Evolutionary conservation across 495 filamentous ascomycete species (phyloP), one percentile per base, ranked within the genome.

Genomic region (Terfezia claveryi): DNA sequence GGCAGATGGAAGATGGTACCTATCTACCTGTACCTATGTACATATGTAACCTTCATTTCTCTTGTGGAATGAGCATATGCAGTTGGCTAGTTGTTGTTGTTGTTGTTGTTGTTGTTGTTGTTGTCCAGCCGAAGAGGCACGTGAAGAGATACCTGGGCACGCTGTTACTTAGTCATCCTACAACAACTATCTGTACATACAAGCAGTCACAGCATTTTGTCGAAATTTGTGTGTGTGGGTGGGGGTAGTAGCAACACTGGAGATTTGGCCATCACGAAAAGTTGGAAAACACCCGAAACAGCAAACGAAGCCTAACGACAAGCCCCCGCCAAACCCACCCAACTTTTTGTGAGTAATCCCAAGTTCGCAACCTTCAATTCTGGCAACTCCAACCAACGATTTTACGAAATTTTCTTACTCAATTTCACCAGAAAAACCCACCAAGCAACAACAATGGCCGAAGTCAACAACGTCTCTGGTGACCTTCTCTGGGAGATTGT

Each of bases 401-500:
- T 20, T 20, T 32, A 7, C 27, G 27, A 32, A 32, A 20, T 20
- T 20, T 32, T 32, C 27, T 32, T 1, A 32, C 27, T 46, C 41
- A 6, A 46, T 46, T 14, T 5, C 12, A 14, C 41, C 41, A 46
- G 17, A 46, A 46, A 2, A 46, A 1, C 17, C 41, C 27, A 32
- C 2, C 7, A 1, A 32, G 41, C 41, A 46, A 46, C 17, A 20
- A 14, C 41, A 14, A 46, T 20, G 12, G 8, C 41, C 17, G 41
- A 46, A 46, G 41, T 46, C 17, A 14, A 46, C 14, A 46, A 83
- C 73, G 74, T 92, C 66, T 91, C 85, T 66, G 72, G 80, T 63
- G 87, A 95, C 68, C 77, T 94, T 59, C 73, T 94, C 75, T 95
- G 87, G 87, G 80, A 87, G 75, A 71, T 87, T 69, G 76, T 78